Base-by-base conservation (phyloP, 2,329 filamentous ascomycete genomes). In the Colletotrichum caudatum region DNA sequence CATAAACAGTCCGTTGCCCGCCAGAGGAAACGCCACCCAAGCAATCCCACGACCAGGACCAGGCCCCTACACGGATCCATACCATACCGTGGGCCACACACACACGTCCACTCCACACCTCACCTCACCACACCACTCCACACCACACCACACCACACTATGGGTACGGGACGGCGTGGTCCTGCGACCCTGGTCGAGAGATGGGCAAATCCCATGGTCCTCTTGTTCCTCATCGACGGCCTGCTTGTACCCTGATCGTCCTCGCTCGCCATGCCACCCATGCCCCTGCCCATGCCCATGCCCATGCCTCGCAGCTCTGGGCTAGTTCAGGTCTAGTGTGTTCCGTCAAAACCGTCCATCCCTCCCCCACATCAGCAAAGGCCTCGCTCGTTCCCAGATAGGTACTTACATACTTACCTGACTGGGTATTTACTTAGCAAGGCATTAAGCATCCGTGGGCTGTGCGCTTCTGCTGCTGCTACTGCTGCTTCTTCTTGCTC, bases 281-380 rank as follows among this genome's bases (percentile, higher is more conserved):
- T 77, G 78, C 77, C 74, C 77, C 77, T 77, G 78, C 77, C 74
- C 79, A 77, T 77, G 29, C 78, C 78, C 79, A 77, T 77, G 78
- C 77, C 74, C 77, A 78, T 79, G 78, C 77, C 74, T 82, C 80
- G 79, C 81, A 79, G 81, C 76, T 77, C 76, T 76, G 77, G 76
- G 75, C 80, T 78, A 75, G 76, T 81, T 82, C 76, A 74, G 80
- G 80, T 76, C 78, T 83, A 82, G 81, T 77, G 73, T 74, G 74
- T 73, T 75, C 77, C 78, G 77, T 80, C 76, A 77, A 78, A 78
- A 78, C 78, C 77, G 75, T 76, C 77, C 73, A 69, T 64, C 72
- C 61, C 61, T 72, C 77, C 77, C 77, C 78, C 78, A 77, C 77
- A 78, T 75, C 75, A 75, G 76, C 75, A 77, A 76, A 76, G 77